Evolutionary conservation across 2,329 filamentous ascomycete species (phyloP).

Genomic region (Didymella pinodella): DNA sequence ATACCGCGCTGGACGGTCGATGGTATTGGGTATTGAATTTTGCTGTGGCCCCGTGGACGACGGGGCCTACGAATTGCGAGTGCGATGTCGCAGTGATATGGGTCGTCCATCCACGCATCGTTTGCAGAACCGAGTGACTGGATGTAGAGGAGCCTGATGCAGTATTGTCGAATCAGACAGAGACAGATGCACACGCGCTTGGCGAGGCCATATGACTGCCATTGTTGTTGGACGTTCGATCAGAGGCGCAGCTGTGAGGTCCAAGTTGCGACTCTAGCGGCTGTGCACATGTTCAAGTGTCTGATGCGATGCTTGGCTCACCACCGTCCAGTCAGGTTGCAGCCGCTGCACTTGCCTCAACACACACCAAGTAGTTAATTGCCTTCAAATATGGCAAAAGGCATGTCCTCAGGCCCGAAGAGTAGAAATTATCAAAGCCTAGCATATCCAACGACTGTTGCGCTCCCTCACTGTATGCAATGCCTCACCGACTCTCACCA

Average conservation of each 20-base stretch:
- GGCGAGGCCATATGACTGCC: not conserved
- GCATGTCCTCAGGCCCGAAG: no score
- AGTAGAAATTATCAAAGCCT: no score
- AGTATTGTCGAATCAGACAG: constrained; percentile 1
- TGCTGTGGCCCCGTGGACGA: constrained; percentile 23
- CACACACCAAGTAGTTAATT: no score
- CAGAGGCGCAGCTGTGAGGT: not conserved
- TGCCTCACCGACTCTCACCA: no score
- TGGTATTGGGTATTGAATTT: constrained; percentile 46
- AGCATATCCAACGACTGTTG: no score
- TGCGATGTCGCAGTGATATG: constrained; percentile 12
- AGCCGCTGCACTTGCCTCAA: not conserved
- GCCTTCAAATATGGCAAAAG: no score
- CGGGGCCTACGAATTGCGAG: constrained; percentile 13
- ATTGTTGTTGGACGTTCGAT: not conserved
- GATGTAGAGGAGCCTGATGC: not conserved
- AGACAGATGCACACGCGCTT: not conserved
- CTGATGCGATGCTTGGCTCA: not conserved
- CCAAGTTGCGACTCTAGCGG: not conserved
- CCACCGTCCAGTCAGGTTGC: not conserved
- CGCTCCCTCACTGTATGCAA: no score
- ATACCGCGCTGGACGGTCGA: constrained; percentile 37
- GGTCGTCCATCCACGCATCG: constrained; percentile 11
- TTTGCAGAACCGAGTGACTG: constrained; percentile 6
- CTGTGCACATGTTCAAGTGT: not conserved